phyloP scores from a whole-genome alignment of 768 basidiomycete genomes.

The Kwoniella dendrophila region DNA sequence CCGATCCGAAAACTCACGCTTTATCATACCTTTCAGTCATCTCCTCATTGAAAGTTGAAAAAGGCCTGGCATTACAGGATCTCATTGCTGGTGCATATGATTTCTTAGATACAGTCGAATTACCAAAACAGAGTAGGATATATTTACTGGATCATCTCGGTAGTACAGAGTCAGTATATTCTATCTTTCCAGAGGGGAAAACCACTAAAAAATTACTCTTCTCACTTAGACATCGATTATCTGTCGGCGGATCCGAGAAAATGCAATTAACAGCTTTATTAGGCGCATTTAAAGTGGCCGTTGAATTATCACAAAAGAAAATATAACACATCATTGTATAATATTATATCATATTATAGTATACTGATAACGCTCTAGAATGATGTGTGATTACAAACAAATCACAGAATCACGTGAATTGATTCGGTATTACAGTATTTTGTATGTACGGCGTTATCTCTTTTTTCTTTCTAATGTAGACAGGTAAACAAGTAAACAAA shows the following conservation, averaged over 20 bases:
- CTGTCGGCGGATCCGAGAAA: slow-evolving; percentile 90
- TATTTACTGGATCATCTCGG: slow-evolving; percentile 91
- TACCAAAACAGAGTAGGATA: slow-evolving; percentile 80
- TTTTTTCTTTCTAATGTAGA: too few species aligned
- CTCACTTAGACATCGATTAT: slow-evolving; percentile 73
- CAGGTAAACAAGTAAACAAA: too few species aligned
- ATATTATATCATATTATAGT: too few species aligned
- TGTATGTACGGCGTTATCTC: too few species aligned
- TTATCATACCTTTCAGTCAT: too few species aligned
- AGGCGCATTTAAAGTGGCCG: slow-evolving; percentile 89
- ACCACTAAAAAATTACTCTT: background rate
- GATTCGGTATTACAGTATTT: too few species aligned
- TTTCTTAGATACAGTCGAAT: slow-evolving; percentile 79
- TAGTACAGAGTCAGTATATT: slow-evolving; percentile 78
- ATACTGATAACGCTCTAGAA: too few species aligned
- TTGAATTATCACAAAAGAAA: slow-evolving; percentile 62
- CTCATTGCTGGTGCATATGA: slow-evolving; percentile 89
- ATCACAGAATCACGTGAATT: too few species aligned
- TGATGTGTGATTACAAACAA: too few species aligned
- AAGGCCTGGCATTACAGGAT: slow-evolving; percentile 93
- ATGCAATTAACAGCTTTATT: slow-evolving; percentile 89
- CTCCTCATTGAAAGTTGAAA: slow-evolving; percentile 79
- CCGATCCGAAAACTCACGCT: too few species aligned
- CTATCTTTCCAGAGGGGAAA: background rate
- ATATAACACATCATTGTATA: too few species aligned